Conservation (phyloP, 495 filamentous ascomycete genomes). For the Trichocladium uniseriatum region DNA sequence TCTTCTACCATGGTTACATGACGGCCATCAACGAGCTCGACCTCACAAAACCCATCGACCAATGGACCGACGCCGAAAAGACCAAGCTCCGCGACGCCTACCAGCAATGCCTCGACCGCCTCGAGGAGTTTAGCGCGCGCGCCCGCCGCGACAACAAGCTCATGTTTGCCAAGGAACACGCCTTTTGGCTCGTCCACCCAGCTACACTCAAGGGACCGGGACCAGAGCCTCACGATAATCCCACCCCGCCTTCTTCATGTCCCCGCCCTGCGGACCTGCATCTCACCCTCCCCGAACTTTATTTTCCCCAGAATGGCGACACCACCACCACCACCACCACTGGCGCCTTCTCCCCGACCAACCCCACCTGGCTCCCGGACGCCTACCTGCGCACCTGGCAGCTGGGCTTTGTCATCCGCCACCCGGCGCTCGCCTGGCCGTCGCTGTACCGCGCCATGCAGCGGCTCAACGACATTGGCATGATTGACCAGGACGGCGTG, state of each 20-base stretch:
- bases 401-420: slow-evolving; percentile 6
- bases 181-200: background rate
- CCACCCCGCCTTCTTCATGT: background rate
- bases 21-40: background rate
- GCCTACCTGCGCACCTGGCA: slow-evolving; percentile 1
- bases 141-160: slow-evolving; percentile 1
- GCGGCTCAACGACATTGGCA: background rate
- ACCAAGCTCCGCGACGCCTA: background rate
- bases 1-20: slow-evolving; percentile 1
- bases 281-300: no score
- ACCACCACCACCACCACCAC: no score
- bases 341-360: background rate
- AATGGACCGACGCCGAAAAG: slow-evolving; percentile 4
- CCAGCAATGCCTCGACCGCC: background rate
- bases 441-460: slow-evolving; percentile 6
- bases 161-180: slow-evolving; percentile 11
- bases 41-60: background rate
- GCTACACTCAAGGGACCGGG: background rate
- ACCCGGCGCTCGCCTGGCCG: slow-evolving; percentile 6
- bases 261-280: background rate
- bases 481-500: background rate
- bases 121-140: background rate
- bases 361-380: slow-evolving; percentile 3
- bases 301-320: no score
- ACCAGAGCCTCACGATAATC: no score